Conservation (phyloP, 148 eudicot genomes). For the Oxyria digyna region DNA sequence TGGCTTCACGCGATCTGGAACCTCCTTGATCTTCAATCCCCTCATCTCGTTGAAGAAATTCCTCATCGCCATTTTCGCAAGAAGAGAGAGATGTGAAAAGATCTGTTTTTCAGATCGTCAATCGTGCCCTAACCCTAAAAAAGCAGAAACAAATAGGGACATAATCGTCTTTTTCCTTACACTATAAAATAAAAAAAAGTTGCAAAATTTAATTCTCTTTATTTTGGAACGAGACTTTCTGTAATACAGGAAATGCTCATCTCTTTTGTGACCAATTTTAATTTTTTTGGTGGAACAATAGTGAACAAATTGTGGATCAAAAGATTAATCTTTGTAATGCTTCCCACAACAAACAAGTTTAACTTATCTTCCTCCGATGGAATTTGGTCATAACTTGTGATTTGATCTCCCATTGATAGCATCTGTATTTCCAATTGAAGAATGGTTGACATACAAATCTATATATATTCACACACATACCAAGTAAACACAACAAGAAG, state of each 20-base stretch:
- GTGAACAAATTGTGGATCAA: too few species aligned
- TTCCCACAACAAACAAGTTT: too few species aligned
- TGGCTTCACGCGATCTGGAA: slow-evolving; percentile 56
- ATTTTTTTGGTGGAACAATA: too few species aligned
- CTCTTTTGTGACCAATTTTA: too few species aligned
- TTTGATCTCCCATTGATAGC: too few species aligned
- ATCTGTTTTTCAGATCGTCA: neutral
- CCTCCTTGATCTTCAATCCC: slow-evolving; percentile 58
- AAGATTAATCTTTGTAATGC: too few species aligned
- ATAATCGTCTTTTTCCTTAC: neutral
- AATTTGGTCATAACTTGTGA: too few species aligned
- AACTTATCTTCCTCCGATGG: too few species aligned
- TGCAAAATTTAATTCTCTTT: too few species aligned
- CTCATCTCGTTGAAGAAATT: slow-evolving; percentile 46
- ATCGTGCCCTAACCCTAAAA: neutral
- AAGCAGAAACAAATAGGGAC: neutral
- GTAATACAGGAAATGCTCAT: too few species aligned
- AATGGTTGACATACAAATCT: neutral
- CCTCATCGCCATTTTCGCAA: slow-evolving; percentile 12
- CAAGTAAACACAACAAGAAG: neutral
- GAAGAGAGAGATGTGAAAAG: neutral
- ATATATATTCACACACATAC: slow-evolving; percentile 1
- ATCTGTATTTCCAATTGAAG: neutral
- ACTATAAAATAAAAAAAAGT: too few species aligned
- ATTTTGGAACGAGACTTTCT: too few species aligned